These are phyloP conservation scores for Sclerotiophoma versabilis DNA, from an alignment of 2,329 filamentous ascomycete genomes.

Conservation along the genomic window DNA sequence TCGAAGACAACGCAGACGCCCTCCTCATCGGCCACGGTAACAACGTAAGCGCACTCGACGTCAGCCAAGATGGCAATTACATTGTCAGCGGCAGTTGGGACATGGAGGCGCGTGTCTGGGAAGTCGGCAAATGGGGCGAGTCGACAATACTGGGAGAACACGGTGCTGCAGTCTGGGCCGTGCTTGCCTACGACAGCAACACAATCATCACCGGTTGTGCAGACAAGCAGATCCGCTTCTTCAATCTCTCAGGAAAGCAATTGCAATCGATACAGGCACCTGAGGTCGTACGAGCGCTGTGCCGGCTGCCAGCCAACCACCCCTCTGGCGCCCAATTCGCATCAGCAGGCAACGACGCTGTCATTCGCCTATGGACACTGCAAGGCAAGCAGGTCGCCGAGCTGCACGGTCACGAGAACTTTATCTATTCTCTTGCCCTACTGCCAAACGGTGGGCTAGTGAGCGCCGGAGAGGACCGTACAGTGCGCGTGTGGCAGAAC, in stretches of 20 bases:
- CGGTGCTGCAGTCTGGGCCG: slow-evolving; percentile 86
- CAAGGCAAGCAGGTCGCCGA: slow-evolving; percentile 78
- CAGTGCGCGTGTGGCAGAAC: slow-evolving; percentile 85
- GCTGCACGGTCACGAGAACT: slow-evolving; percentile 88
- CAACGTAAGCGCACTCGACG: slow-evolving; percentile 88
- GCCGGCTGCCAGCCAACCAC: slow-evolving; percentile 76
- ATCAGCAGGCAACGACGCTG: slow-evolving; percentile 90
- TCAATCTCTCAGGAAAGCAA: slow-evolving; percentile 70
- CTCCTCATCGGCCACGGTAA: slow-evolving; percentile 84
- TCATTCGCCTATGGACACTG: slow-evolving; percentile 86
- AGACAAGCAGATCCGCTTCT: slow-evolving; percentile 88
- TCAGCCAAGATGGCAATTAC: slow-evolving; percentile 73
- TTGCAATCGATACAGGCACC: slow-evolving; percentile 72
- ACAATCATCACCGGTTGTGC: slow-evolving; percentile 84
- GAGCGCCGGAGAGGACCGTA: slow-evolving; percentile 93
- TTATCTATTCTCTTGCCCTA: slow-evolving; percentile 84
- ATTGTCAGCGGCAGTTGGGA: slow-evolving; percentile 97
- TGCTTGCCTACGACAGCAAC: slow-evolving; percentile 79
- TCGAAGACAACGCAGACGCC: slow-evolving; percentile 81
- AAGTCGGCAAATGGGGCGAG: slow-evolving; percentile 82
- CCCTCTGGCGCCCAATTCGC: slow-evolving; percentile 89
- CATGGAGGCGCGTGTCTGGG: slow-evolving; percentile 84
- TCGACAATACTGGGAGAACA: slow-evolving; percentile 77
- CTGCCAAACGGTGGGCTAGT: slow-evolving; percentile 86
- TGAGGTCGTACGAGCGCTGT: slow-evolving; percentile 86